Base-by-base conservation (phyloP, 805 yeast species). In the Tanozyma kutaoensis region DNA sequence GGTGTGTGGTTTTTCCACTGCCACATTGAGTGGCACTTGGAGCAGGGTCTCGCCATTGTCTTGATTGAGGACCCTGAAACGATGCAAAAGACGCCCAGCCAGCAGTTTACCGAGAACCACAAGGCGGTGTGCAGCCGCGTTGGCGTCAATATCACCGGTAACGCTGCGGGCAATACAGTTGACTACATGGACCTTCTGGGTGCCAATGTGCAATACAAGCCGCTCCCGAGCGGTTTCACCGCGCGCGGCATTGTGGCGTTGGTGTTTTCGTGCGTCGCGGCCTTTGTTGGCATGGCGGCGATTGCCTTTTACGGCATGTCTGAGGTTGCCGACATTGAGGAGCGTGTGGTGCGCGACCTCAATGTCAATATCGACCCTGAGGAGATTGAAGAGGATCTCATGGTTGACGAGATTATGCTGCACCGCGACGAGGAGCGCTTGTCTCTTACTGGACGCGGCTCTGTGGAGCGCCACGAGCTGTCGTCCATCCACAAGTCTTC, bases 1-100 rank as follows among this genome's bases (percentile, higher is more conserved):
- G 98, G 98, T 62, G 86, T 86, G 24, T 88, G 97, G 98, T 71
- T 76, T 53, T 91, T 91, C 93, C 98, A 88, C 61, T 88, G 98
- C 58, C 98, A 88, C 52, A 79, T 91, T 45, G 97, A 91, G 52
- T 88, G 98, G 98, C 98, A 91, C 61, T 69, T 88, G 64, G 68
- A 75, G 45, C 97, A 91, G 62, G 98, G 98, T 46, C 68, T 88
- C 43, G 93, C 93, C 9, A 42, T 85, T 30, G 62, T 66, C 8
- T 58, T 91, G 24, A 58, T 88, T 29, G 98, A 88, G 58, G 95
- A 84, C 30, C 98, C 98, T 16, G 39, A 50, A 8, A 64, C 65
- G 30, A 62, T 88, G 26, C 82, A 76, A 50, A 52, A 50, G 12
- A 58, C 36, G 16, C 26, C 27, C 2, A 20, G 61, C 30, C 80